Conservation (phyloP, 2,329 filamentous ascomycete species). For the Fusarium liriodendri region DNA sequence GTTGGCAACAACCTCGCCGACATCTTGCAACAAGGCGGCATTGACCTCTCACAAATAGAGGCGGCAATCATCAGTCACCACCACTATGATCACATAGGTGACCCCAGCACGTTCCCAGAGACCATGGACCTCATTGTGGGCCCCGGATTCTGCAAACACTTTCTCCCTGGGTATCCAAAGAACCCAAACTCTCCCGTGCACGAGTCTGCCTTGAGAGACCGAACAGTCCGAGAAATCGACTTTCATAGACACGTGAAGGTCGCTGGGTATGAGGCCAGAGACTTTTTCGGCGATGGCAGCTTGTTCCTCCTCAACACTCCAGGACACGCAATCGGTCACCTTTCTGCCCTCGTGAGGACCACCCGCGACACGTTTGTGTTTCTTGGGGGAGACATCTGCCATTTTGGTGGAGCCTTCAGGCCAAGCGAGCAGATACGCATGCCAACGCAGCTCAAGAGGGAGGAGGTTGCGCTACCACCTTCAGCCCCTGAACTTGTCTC, state of each 20-base stretch:
- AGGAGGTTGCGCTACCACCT: background rate
- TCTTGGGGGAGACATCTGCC: conserved; percentile 56
- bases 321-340: conserved; percentile 37
- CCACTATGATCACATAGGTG: conserved; percentile 16
- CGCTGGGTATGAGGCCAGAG: conserved; percentile 37
- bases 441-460: background rate
- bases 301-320: conserved; percentile 39
- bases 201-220: background rate
- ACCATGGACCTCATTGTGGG: conserved; percentile 15
- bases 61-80: conserved; percentile 20
- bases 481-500: background rate
- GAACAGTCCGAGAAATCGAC: background rate
- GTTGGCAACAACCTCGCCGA: conserved; percentile 5
- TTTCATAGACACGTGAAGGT: conserved; percentile 34
- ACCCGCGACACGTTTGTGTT: conserved; percentile 54
- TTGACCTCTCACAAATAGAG: background rate
- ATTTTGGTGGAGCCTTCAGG: conserved; percentile 53
- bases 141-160: conserved; percentile 8
- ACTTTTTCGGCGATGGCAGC: conserved; percentile 41
- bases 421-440: conserved; percentile 48
- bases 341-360: conserved; percentile 49
- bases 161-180: conserved; percentile 7
- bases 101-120: conserved; percentile 7
- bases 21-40: background rate
- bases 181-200: background rate